phyloP scores from a whole-genome alignment of 352 stramenopile species.

The Phytophthora quininea region DNA sequence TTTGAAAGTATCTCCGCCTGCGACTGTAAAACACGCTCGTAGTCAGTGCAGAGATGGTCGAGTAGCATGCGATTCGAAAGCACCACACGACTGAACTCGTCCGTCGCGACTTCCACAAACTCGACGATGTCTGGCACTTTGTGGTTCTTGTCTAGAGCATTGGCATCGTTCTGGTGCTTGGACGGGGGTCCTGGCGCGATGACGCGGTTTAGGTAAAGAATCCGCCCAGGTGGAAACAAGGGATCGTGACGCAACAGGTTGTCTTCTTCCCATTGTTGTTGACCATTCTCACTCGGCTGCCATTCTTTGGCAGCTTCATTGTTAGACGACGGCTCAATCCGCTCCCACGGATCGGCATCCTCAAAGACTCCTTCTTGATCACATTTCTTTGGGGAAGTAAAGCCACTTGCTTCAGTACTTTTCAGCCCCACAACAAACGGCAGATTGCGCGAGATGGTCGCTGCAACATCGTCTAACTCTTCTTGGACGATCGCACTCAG shows the following conservation, averaged over 20 bases:
- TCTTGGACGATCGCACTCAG: constrained; percentile 51
- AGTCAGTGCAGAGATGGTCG: constrained; percentile 86
- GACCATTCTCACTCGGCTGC: constrained; percentile 25
- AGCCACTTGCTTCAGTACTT: background rate
- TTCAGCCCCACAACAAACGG: constrained; percentile 27
- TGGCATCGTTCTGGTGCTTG: constrained; percentile 5
- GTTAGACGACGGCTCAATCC: constrained; percentile 18
- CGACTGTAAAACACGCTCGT: constrained; percentile 65
- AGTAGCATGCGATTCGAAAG: constrained; percentile 87
- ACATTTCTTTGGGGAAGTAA: background rate
- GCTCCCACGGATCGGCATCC: constrained; percentile 25
- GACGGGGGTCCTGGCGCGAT: constrained; percentile 19
- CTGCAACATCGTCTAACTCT: constrained; percentile 44
- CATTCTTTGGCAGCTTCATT: constrained; percentile 24
- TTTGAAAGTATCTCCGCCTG: constrained; percentile 16
- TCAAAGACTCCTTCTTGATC: constrained; percentile 22
- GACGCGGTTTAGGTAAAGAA: constrained; percentile 71
- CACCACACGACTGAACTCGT: constrained; percentile 75
- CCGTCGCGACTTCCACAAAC: constrained; percentile 65
- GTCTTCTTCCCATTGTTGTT: constrained; percentile 33
- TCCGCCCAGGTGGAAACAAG: constrained; percentile 71
- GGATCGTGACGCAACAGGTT: constrained; percentile 53
- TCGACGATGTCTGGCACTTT: constrained; percentile 42
- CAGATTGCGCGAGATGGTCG: constrained; percentile 34
- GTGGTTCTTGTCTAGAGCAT: constrained; percentile 7